Percentiles rank a stretch among this genome's conserved stretches.
phyloP scores from a whole-genome alignment of 257 asterid genomes.

The Solanum commersonii region DNA sequence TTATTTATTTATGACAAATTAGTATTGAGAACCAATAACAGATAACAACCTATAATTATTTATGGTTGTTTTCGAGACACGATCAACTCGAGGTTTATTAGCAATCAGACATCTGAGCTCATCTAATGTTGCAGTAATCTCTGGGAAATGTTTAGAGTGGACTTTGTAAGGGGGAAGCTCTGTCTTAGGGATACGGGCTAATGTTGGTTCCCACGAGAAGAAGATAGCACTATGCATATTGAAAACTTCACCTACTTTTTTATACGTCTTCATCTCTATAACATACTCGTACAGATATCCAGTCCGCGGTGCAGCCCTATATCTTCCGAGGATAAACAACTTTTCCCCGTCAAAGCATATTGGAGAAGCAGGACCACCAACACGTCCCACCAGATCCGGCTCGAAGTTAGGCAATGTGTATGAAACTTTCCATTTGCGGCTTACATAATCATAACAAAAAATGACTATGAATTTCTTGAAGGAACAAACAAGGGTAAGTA shows the following conservation, averaged over 20 bases:
- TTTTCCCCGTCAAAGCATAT: too few relatives aligned
- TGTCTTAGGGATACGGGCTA: neutral
- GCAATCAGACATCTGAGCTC: neutral
- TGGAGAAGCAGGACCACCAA: too few relatives aligned
- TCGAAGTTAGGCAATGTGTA: too few relatives aligned
- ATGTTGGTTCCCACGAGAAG: neutral
- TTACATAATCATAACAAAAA: too few relatives aligned
- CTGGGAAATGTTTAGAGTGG: neutral
- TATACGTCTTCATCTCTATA: neutral
- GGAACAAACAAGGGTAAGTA: too few relatives aligned
- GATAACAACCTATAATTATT: neutral
- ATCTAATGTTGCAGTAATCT: neutral
- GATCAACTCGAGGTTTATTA: neutral
- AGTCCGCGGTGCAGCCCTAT: neutral
- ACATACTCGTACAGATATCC: neutral
- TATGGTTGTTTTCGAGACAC: neutral
- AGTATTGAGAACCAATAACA: neutral
- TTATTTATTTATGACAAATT: too few relatives aligned
- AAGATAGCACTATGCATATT: neutral
- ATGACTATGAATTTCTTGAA: too few relatives aligned
- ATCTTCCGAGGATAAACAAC: too few relatives aligned
- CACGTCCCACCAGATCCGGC: too few relatives aligned
- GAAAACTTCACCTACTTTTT: neutral
- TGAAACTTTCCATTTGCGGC: too few relatives aligned
- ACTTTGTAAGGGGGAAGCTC: neutral